Evolutionary conservation across 1,139 yeast genomes (phyloP).

Genomic region (Lodderomyces beijingensis): DNA sequence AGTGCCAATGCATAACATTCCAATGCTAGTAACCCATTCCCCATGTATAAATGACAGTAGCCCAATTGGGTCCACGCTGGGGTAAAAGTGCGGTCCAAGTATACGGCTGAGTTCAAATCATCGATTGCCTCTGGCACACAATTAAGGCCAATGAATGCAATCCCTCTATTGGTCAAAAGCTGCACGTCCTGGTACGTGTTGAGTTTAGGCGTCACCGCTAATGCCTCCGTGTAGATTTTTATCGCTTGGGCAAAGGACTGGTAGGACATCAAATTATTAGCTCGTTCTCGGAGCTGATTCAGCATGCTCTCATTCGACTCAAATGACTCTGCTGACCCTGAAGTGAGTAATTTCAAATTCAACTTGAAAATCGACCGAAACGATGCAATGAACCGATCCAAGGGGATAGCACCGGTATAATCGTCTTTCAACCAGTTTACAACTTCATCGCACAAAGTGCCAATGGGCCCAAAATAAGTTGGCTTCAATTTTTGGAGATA

Average conservation of each 20-base stretch:
- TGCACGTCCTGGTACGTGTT: constrained; percentile 26
- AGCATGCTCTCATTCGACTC: constrained; percentile 10
- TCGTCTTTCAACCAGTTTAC: neutral
- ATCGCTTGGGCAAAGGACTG: constrained; percentile 41
- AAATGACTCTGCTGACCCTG: neutral
- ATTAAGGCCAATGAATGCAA: constrained; percentile 41
- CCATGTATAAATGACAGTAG: constrained; percentile 43
- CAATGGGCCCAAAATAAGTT: neutral
- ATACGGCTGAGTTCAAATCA: constrained; percentile 34
- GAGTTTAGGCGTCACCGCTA: constrained; percentile 18
- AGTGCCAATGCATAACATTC: constrained; percentile 33
- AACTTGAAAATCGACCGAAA: neutral
- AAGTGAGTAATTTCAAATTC: neutral
- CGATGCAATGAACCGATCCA: constrained; percentile 1
- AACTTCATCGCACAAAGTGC: neutral
- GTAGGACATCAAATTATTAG: constrained; percentile 38
- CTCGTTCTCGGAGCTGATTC: constrained; percentile 32
- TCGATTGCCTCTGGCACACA: constrained; percentile 40
- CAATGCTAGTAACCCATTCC: constrained; percentile 31
- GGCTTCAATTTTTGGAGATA: constrained; percentile 2
- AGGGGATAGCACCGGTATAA: neutral
- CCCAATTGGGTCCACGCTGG: constrained; percentile 48
- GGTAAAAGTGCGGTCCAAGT: constrained; percentile 29
- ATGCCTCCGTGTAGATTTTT: constrained; percentile 36
- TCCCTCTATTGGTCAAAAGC: constrained; percentile 37